Base-by-base conservation (phyloP, 164 flowering plant species). In the Aristolochia fimbriata region DNA sequence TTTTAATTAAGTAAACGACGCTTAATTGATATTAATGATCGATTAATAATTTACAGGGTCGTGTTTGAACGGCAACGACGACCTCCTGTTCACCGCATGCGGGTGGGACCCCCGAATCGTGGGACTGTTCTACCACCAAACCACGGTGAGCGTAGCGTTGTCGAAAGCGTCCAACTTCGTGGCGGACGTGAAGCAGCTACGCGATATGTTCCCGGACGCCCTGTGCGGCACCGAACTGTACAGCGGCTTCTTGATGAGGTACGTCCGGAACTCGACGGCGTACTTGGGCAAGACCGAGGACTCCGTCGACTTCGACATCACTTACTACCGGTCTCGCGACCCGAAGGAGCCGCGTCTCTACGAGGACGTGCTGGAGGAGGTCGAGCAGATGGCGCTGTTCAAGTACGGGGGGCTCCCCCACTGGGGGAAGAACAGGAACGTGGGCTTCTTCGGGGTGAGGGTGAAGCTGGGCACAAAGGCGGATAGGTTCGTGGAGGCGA, bases 351-450 rank as follows among this genome's bases (percentile, higher is more conserved):
- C 65, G 8, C 47, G 58, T 9, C 19, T 62, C 12, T 20, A 62
- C 45, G 65, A 62, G 43, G 65, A 62, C 24, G 58, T 62, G 1
- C 24, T 62, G 37, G 65, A 62, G 30, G 65, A 62, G 50, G 52
- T 51, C 8, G 65, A 62, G 27, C 65, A 62, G n/a, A 62, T 62
- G 58, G 65, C 50, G 12, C 27, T 62, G 49, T 62, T 62, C 50
- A 62, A 62, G 65, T 62, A 62, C 41, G 17, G 24, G 7, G 65
- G 65, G 30, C 54, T 62, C 30, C 65, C 58, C 8, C 65, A 62
- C n/a, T 62, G 65, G 58, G 65, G 58, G 19, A 62, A 62, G 65
- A 62, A 62, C 58, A 52, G 65, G 31, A 62, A 62, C 50, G 16
- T 53, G 22, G 49, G 58, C 4, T 62, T 62, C 46, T 15, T 49